Percentiles rank a stretch among this genome's conserved stretches.
These are phyloP conservation scores for Coccomyxa sp. DNA, from an alignment of 139 green algal species.

Conservation along the genomic window DNA sequence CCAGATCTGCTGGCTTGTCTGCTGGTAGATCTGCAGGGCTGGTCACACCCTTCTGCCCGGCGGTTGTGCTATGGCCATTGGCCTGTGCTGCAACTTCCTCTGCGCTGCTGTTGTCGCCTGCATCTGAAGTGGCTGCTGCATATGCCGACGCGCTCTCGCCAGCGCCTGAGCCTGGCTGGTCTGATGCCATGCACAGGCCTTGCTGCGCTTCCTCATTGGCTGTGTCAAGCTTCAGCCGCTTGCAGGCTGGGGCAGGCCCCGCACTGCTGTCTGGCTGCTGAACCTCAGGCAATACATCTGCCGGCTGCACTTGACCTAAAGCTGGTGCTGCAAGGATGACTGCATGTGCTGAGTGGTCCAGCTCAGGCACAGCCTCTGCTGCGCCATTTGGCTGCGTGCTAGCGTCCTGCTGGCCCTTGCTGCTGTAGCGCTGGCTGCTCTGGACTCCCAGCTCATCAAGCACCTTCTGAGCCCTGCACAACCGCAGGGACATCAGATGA, in stretches of 20 bases:
- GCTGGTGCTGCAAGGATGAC: too few species aligned
- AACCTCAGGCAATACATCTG: too few species aligned
- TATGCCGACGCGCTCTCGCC: neutral
- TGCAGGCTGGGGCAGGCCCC: too few species aligned
- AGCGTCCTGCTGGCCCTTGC: neutral
- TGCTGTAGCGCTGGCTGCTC: neutral
- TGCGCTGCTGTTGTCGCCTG: neutral
- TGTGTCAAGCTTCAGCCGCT: too few species aligned
- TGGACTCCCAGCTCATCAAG: neutral
- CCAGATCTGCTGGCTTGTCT: conserved; percentile 15
- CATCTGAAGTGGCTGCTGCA: neutral
- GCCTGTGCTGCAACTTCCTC: neutral
- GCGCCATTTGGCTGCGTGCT: neutral
- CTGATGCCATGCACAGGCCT: too few species aligned
- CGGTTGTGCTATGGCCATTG: neutral
- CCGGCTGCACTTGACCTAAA: too few species aligned
- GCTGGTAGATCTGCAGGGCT: neutral
- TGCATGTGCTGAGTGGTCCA: too few species aligned
- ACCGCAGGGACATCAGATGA: neutral
- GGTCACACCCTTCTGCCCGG: neutral
- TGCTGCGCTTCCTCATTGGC: too few species aligned
- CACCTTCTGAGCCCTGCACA: neutral
- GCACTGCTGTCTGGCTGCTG: too few species aligned
- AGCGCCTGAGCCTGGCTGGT: neutral
- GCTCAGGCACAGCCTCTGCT: too few species aligned